phyloP scores from a whole-genome alignment of 768 basidiomycete species.

The Russula griseocarnosa region DNA sequence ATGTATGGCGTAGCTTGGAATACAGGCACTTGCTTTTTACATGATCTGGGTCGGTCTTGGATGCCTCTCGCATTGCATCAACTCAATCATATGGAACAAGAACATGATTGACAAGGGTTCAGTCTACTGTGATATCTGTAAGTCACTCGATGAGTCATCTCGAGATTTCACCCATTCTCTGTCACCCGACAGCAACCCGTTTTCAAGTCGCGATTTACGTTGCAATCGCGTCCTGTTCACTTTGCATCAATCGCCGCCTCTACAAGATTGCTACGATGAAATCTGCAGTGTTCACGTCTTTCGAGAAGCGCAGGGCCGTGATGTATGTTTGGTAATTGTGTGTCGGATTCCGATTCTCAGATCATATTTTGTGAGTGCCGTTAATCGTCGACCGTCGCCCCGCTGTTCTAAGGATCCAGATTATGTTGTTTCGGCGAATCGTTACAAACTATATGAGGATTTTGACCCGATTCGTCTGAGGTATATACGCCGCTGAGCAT shows the following conservation, averaged over 20 bases:
- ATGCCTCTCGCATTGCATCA: background rate
- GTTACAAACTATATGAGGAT: constrained; percentile 34
- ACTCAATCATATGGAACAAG: background rate
- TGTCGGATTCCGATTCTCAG: constrained; percentile 24
- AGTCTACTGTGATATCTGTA: background rate
- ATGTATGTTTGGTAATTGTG: constrained; percentile 32
- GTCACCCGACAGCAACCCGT: constrained; percentile 37
- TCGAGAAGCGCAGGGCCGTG: background rate
- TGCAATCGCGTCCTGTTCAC: constrained; percentile 39
- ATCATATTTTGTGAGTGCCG: background rate
- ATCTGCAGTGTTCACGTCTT: constrained; percentile 33
- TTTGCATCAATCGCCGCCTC: constrained; percentile 50
- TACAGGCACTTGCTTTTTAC: constrained; percentile 65
- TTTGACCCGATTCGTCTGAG: constrained; percentile 40
- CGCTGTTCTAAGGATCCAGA: background rate
- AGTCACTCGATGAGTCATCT: background rate
- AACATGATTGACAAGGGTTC: background rate
- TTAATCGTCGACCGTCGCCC: background rate
- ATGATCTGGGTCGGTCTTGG: constrained; percentile 54
- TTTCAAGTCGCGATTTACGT: constrained; percentile 36
- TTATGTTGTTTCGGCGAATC: background rate
- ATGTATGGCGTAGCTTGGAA: constrained; percentile 42
- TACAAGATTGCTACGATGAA: constrained; percentile 41
- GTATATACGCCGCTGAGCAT: constrained; percentile 34
- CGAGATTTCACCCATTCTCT: background rate